Percentiles rank a stretch among this genome's conserved stretches.
Evolutionary conservation across 2,329 filamentous ascomycete species (phyloP).

Genomic region (Aaosphaeria arxii): DNA sequence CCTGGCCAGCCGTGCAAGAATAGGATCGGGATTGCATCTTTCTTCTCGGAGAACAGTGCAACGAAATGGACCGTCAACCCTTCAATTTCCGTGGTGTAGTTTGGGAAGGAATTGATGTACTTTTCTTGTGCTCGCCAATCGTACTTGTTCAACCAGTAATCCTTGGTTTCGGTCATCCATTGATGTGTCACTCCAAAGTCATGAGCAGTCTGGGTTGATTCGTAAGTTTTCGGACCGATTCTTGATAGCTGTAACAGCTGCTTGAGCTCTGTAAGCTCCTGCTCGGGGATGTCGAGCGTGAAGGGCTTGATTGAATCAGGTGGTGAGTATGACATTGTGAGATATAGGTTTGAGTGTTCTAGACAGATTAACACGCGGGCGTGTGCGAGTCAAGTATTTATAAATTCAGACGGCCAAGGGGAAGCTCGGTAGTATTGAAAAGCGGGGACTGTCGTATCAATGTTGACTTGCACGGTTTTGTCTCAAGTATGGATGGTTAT

Average conservation of each 20-base stretch:
- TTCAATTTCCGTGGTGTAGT: slow-evolving; percentile 48
- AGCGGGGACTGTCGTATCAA: too few species aligned
- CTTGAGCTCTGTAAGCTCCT: slow-evolving; percentile 32
- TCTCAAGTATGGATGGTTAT: too few species aligned
- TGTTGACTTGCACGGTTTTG: too few species aligned
- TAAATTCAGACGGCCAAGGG: too few species aligned
- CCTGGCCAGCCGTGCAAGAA: slow-evolving; percentile 59
- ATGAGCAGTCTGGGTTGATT: slow-evolving; percentile 17
- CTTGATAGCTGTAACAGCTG: slow-evolving; percentile 35
- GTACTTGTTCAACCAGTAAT: slow-evolving; percentile 38
- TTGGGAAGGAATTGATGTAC: slow-evolving; percentile 51
- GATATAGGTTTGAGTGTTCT: background rate
- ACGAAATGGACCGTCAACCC: slow-evolving; percentile 52
- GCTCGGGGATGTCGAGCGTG: slow-evolving; percentile 29
- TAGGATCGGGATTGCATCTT: slow-evolving; percentile 52
- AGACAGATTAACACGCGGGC: too few species aligned
- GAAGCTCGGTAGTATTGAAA: too few species aligned
- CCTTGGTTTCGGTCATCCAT: slow-evolving; percentile 35
- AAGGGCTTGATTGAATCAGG: slow-evolving; percentile 29
- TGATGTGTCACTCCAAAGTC: slow-evolving; percentile 29
- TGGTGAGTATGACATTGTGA: slow-evolving; percentile 30
- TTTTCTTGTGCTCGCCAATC: slow-evolving; percentile 38
- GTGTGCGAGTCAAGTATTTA: too few species aligned
- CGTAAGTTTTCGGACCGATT: slow-evolving; percentile 28
- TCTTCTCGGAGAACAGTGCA: slow-evolving; percentile 53